phyloP scores from a whole-genome alignment of 306 rosid species.

The Morella rubra region DNA sequence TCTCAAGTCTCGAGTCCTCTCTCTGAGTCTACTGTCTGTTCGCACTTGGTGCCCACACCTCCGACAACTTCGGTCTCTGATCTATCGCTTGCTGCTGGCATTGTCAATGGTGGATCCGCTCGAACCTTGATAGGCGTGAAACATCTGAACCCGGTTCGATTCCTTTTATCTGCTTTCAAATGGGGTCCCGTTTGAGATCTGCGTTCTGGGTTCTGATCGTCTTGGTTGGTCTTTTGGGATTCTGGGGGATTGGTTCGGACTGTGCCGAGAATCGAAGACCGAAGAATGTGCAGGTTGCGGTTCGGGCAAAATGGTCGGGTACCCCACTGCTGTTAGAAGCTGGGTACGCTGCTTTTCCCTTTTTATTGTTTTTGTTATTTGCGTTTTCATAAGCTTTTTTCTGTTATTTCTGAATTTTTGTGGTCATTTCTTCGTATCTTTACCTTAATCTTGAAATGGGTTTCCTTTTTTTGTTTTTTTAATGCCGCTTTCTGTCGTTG shows the following conservation, averaged over 20 bases:
- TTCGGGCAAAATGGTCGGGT: slow-evolving; percentile 84
- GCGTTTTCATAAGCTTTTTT: background rate
- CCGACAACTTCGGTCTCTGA: slow-evolving; percentile 24
- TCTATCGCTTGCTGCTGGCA: background rate
- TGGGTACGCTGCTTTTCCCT: slow-evolving; percentile 44
- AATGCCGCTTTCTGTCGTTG: background rate
- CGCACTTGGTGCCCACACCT: background rate
- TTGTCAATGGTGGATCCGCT: slow-evolving; percentile 32
- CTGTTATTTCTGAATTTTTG: background rate
- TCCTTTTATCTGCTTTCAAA: background rate
- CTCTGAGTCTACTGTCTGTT: slow-evolving; percentile 15
- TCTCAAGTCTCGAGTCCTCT: slow-evolving; percentile 18
- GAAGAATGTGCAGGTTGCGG: slow-evolving; percentile 77
- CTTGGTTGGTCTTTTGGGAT: slow-evolving; percentile 30
- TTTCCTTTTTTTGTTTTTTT: background rate
- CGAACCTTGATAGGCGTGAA: slow-evolving; percentile 10
- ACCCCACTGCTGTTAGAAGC: slow-evolving; percentile 92
- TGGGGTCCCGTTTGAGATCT: slow-evolving; percentile 52
- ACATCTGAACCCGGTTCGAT: slow-evolving; percentile 4
- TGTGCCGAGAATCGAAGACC: slow-evolving; percentile 46
- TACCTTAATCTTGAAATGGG: background rate
- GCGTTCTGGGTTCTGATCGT: slow-evolving; percentile 37
- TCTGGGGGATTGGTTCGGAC: slow-evolving; percentile 34
- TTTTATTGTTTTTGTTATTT: background rate
- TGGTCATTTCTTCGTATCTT: background rate